Evolutionary conservation across 768 basidiomycete genomes (phyloP), one percentile per base, ranked within the genome.

Genomic region (Russula virescens): DNA sequence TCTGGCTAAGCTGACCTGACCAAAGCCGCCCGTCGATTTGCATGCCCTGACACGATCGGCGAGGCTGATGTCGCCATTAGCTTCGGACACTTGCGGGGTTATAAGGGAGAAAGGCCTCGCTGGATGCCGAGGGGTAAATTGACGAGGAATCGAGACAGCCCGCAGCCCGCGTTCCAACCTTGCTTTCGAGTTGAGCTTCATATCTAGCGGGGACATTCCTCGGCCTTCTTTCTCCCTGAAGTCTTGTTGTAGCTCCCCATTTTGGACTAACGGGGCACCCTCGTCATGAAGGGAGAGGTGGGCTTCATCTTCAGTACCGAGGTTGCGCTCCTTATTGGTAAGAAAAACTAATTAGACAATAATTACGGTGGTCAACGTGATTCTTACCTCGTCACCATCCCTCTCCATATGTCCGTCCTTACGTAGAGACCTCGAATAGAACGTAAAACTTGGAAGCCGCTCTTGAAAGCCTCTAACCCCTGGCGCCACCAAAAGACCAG

Each of bases 11-110:
- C 80, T 70, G 9, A 83, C 76, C 14, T 83, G 75, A 40, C 77
- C 76, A 18, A 58, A 57, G 7, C 58, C 50, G n/a, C 66, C 63
- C 14, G 56, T 60, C 19, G 65, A 65, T 31, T 47, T 43, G 42
- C 66, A 62, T 0, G 60, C 66, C n/a, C 60, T 55, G 38, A 68
- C 61, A 18, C 63, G 68, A 45, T 64, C 66, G 18, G 66, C 64
- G 23, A 68, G 58, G 18, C 60, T 55, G 34, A 38, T 28, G n/a
- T 26, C n/a, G n/a, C 34, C 53, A 25, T 61, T 57, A 9, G 53
- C 25, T 28, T 55, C 51, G 73, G 62, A 75, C 58, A 60, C 60
- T 71, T 85, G 84, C 0, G 86, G 86, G 1, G 83, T 86, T 81
- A 84, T 82, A 73, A 86, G 86, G 11, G 62, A 49, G 18, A 75